Conservation (phyloP, 2,329 filamentous ascomycete genomes). For the Aspergillus clavatus region DNA sequence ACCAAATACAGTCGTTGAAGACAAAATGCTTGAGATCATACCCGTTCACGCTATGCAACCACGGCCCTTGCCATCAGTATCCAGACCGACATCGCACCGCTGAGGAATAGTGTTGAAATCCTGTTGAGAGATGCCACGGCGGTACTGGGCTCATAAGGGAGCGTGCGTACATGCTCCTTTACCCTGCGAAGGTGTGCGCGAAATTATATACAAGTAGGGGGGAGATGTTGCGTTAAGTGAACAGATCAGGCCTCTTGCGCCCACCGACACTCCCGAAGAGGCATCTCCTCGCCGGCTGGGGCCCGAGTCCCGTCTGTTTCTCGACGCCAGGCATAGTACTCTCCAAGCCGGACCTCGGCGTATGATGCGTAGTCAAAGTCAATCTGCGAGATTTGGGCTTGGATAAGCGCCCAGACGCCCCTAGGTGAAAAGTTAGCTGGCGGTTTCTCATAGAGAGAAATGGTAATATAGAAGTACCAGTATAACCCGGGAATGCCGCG, state of each 20-base stretch:
- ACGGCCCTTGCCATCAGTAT: not conserved
- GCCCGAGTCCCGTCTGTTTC: conserved; percentile 62
- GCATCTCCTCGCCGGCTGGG: conserved; percentile 53
- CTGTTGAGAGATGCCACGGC: not conserved
- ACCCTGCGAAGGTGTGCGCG: not conserved
- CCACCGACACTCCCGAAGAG: conserved; percentile 78
- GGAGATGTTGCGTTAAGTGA: not conserved
- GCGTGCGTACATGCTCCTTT: not conserved
- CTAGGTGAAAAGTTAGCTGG: conserved; percentile 46
- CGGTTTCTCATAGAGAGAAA: too few relatives aligned
- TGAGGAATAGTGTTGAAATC: conserved; percentile 5
- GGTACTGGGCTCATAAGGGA: not conserved
- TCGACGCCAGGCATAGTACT: conserved; percentile 89
- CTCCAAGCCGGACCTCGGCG: conserved; percentile 76
- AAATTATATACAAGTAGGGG: not conserved
- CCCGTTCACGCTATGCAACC: not conserved
- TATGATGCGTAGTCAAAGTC: conserved; percentile 96
- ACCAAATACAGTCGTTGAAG: conserved; percentile 16
- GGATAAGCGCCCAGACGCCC: conserved; percentile 95
- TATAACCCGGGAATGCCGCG: conserved; percentile 85
- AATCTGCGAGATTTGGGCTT: conserved; percentile 89
- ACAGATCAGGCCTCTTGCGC: conserved; percentile 47
- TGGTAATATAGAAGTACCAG: conserved; percentile 46
- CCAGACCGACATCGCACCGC: not conserved
- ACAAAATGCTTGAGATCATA: conserved; percentile 11